These are phyloP conservation scores for Parachlorella kessleri DNA, from an alignment of 139 green algal species.

Conservation along the genomic window DNA sequence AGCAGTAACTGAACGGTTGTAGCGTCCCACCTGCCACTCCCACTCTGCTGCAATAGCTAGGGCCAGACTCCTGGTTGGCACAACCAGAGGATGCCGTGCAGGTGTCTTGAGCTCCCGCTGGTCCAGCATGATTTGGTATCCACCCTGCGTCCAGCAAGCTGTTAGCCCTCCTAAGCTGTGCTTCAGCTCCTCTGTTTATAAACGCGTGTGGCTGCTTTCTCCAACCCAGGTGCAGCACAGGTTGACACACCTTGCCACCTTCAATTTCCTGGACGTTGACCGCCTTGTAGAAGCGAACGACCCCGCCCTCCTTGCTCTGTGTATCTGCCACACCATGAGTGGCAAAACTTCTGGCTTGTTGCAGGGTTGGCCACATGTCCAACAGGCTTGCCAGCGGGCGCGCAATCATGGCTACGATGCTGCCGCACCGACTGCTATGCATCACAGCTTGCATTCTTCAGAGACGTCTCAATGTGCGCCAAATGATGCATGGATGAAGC, in stretches of 20 bases:
- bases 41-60: slow-evolving; percentile 91
- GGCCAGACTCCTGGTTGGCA: slow-evolving; percentile 74
- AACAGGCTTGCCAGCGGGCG: background rate
- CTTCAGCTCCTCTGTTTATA: background rate
- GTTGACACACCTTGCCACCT: background rate
- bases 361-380: background rate
- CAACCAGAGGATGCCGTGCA: slow-evolving; percentile 54
- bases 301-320: background rate
- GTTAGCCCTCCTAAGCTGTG: background rate
- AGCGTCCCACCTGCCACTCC: slow-evolving; percentile 83
- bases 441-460: too few relatives aligned
- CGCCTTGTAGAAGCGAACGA: slow-evolving; percentile 34
- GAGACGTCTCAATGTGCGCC: too few relatives aligned
- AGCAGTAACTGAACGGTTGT: background rate
- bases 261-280: slow-evolving; percentile 20
- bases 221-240: too few relatives aligned
- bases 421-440: too few relatives aligned
- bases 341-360: slow-evolving; percentile 6
- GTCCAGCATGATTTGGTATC: slow-evolving; percentile 70
- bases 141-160: slow-evolving; percentile 1
- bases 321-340: slow-evolving; percentile 31
- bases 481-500: too few relatives aligned
- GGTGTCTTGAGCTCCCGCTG: slow-evolving; percentile 73
- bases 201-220: background rate
- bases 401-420: too few relatives aligned